Conservation (phyloP, 2,329 filamentous ascomycete genomes). For the Pezicula rhizophila region DNA sequence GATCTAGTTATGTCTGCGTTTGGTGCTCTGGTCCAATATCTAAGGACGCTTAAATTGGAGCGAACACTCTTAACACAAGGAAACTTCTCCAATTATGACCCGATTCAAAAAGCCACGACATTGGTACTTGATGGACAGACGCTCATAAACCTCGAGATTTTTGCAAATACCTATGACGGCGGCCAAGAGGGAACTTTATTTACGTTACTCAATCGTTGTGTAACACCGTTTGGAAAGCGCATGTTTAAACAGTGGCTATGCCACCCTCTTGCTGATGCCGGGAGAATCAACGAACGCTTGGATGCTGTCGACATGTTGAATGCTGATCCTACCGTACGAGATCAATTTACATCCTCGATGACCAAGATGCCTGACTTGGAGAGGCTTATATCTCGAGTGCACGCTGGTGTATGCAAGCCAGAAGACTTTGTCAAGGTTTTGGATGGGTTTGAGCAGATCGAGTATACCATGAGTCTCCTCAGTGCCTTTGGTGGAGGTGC, state of each 20-base stretch:
- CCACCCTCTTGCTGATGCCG: constrained; percentile 81
- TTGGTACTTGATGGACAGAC: constrained; percentile 93
- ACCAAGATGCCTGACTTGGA: constrained; percentile 92
- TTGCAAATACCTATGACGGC: constrained; percentile 87
- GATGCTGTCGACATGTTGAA: constrained; percentile 94
- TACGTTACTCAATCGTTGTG: constrained; percentile 82
- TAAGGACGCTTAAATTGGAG: constrained; percentile 83
- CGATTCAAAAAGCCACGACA: constrained; percentile 82
- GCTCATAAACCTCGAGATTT: constrained; percentile 95
- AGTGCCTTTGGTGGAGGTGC: constrained; percentile 68
- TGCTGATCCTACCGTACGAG: constrained; percentile 70
- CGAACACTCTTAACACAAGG: constrained; percentile 79
- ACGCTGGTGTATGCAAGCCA: constrained; percentile 82
- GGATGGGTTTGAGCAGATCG: constrained; percentile 96
- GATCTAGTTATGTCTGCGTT: constrained; percentile 85
- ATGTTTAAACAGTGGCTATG: constrained; percentile 97
- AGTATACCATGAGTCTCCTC: constrained; percentile 83
- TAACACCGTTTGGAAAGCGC: constrained; percentile 94
- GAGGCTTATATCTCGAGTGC: constrained; percentile 86
- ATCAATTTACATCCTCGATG: constrained; percentile 83
- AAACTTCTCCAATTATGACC: constrained; percentile 87
- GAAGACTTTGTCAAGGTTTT: constrained; percentile 91
- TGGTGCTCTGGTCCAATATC: constrained; percentile 81
- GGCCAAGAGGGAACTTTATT: constrained; percentile 83
- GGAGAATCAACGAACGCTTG: constrained; percentile 85